Evolutionary conservation across 441 rosid genomes (phyloP).

Genomic region (Pelargonium myrrhifolium): DNA sequence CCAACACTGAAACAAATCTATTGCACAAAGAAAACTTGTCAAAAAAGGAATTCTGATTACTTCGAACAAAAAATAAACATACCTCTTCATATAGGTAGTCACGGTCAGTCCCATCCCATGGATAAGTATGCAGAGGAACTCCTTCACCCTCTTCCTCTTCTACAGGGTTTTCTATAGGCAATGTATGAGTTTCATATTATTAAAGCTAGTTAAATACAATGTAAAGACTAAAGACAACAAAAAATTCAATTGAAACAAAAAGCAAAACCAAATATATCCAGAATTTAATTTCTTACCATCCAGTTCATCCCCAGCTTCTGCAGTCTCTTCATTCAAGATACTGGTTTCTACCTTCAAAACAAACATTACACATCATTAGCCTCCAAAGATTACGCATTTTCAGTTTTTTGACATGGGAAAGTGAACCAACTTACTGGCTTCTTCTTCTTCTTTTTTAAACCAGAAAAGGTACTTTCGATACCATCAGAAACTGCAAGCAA

Average conservation of each 20-base stretch:
- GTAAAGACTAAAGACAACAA: not conserved
- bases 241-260: not conserved
- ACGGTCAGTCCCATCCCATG: constrained; percentile 82
- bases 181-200: not conserved
- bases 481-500: constrained; percentile 61
- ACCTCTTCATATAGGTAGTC: constrained; percentile 79
- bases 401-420: not conserved
- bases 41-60: not conserved
- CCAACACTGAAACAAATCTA: not conserved
- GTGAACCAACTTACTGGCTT: constrained; percentile 52
- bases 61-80: constrained; percentile 5
- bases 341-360: constrained; percentile 51
- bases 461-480: constrained; percentile 59
- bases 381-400: not conserved
- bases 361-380: constrained; percentile 1
- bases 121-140: constrained; percentile 30
- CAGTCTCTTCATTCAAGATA: constrained; percentile 43
- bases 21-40: not conserved
- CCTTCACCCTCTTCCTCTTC: constrained; percentile 56
- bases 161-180: constrained; percentile 32
- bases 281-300: constrained; percentile 38
- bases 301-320: constrained; percentile 47
- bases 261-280: not conserved
- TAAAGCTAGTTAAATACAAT: not conserved
- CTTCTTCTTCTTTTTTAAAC: constrained; percentile 94